phyloP scores from a whole-genome alignment of 176 grass and related monocot species.

The Puya raimondii region DNA sequence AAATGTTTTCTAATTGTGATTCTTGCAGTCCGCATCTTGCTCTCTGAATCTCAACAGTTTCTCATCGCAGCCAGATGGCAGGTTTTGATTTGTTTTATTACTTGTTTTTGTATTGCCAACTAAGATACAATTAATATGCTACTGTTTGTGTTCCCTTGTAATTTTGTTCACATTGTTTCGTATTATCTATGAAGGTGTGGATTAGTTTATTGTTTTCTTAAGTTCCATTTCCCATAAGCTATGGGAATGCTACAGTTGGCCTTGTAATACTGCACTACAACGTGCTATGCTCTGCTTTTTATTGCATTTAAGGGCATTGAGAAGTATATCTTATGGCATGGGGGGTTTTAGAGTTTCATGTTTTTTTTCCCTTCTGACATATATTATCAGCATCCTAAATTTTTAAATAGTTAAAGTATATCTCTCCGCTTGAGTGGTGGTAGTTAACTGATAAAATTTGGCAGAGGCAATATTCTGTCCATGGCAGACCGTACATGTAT shows the following conservation, averaged over 20 bases:
- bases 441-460: too few relatives aligned
- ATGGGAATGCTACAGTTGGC: not conserved
- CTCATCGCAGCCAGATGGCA: constrained; percentile 57
- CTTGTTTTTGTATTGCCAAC: constrained; percentile 1
- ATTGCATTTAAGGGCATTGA: not conserved
- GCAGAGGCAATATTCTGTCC: too few relatives aligned
- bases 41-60: constrained; percentile 88
- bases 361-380: not conserved
- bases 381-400: not conserved
- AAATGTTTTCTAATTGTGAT: constrained; percentile 21
- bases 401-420: too few relatives aligned
- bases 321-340: not conserved
- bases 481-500: not conserved
- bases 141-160: too few relatives aligned
- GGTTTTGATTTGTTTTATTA: constrained; percentile 33
- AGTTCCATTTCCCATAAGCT: too few relatives aligned
- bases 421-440: too few relatives aligned
- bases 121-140: not conserved
- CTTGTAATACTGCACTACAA: not conserved
- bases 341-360: too few relatives aligned
- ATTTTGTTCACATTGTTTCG: too few relatives aligned
- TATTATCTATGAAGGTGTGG: too few relatives aligned
- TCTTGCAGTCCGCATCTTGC: constrained; percentile 73
- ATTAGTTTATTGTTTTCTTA: too few relatives aligned
- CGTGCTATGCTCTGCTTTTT: constrained; percentile 12